Base-by-base conservation (phyloP, 2,329 filamentous ascomycete genomes). In the Colletotrichum sp. region DNA sequence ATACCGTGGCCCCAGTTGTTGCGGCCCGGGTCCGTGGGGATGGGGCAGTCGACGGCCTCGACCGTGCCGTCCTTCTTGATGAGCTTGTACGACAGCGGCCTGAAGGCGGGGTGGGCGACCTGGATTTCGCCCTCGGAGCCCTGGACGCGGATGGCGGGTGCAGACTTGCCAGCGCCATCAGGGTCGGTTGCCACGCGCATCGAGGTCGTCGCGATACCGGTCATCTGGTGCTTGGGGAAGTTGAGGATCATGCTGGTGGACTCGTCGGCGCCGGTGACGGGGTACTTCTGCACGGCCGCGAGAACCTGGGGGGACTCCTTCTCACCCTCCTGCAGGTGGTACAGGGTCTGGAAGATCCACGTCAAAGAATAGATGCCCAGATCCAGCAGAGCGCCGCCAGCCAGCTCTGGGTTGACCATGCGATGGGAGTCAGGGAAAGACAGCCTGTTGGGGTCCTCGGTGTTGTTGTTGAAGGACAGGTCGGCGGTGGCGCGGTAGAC, bases 341-440 rank as follows among this genome's bases (percentile, higher is more conserved):
- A 98, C 32, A 98, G 89, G 60, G 93, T 94, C 85, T 98, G 95
- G 89, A 96, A 97, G 66, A 97, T 90, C 96, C 96, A 98, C 36
- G 95, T 97, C 77, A 98, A 86, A 62, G 94, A 92, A 87, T 98
- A 98, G 84, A 98, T 94, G 76, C 96, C 96, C 73, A 98, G 88
- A 84, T 98, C 96, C 66, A 98, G 89, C 70, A 97, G 87, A 3
- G 93, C 94, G 69, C 96, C 96, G 34, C 96, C 96, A 0, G 95
- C 96, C 60, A 98, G 89, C 80, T 96, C 93, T 24, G 89, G 89
- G 84, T 97, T 97, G 77, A 98, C 88, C 89, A 98, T 96, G 69
- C 96, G 93, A 86, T 96, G 89, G 66, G 89, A 86, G 80, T 92
- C 89, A 55, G 89, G 87, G 75, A 89, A 91, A 79, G 88, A 91